Base-by-base conservation (phyloP, 2,329 filamentous ascomycete genomes). In the Drechmeria coniospora region DNA sequence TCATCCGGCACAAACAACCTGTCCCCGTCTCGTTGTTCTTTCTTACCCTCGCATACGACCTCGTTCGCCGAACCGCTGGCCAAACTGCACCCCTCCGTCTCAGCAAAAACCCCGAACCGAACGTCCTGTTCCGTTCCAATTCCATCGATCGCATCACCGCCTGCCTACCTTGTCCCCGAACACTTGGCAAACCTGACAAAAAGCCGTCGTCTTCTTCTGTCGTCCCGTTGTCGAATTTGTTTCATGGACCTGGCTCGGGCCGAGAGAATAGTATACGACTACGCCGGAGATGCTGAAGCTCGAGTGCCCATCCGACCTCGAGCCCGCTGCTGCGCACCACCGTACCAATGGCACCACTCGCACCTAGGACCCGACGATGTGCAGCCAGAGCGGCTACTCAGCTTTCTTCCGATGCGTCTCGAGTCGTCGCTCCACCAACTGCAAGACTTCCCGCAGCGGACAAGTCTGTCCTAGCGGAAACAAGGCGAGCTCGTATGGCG, bases 301-400 rank as follows among this genome's bases (percentile, higher is more conserved):
- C 17, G 28, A 18, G 27, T 23, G 13, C 27, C 18, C 28, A 12
- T 12, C 10, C 14, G 15, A 12, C 8, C 24, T 30, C 30, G 15
- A 22, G 33, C 30, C 27, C 25, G 15, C 26, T 16, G 16, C 31
- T 30, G 30, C 32, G 15, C 13, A 25, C 18, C 21, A 15, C n/a
- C 17, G 30, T 23, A n/a, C 8, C 34, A 34, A 45, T 45, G 42
- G 35, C 41, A 11, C 35, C 35, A 12, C 20, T 44, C 9, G 34
- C 34, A 23, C 37, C 33, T 23, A 34, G 23, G 25, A 34, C 36
- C 15, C 31, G 39, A 13, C 33, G 39, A 32, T 36, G 39, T 5
- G 38, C 39, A n/a, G 32, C 32, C 9, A 33, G 34, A 26, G 37
- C 29, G 17, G 33, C 30, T 17, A 27, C 28, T 24, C 35, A 36